These are phyloP conservation scores for Aspergillus fructus DNA, from an alignment of 2,329 filamentous ascomycete genomes.

Conservation along the genomic window DNA sequence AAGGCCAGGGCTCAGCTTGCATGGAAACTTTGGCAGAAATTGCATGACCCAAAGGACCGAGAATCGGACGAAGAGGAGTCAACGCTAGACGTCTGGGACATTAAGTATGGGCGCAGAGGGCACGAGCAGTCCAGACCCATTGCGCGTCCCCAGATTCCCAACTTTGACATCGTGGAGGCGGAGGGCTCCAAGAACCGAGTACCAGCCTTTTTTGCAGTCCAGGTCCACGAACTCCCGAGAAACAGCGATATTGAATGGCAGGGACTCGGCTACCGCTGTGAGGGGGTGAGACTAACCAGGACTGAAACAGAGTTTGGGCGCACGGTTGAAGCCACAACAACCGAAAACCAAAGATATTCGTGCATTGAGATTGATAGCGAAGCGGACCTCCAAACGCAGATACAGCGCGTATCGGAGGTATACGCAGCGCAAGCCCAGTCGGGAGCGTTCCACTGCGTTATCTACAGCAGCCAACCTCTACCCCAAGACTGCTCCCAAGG, in stretches of 20 bases:
- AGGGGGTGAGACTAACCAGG: constrained; percentile 25
- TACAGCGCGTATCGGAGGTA: constrained; percentile 25
- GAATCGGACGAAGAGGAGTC: constrained; percentile 41
- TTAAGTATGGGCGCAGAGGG: constrained; percentile 57
- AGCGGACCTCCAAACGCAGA: constrained; percentile 21
- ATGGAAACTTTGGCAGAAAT: constrained; percentile 47
- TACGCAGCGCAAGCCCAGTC: constrained; percentile 13
- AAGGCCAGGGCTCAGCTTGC: constrained; percentile 38
- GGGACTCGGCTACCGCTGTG: constrained; percentile 58
- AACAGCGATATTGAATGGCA: constrained; percentile 81
- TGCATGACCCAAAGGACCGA: constrained; percentile 25
- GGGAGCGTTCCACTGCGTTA: constrained; percentile 25
- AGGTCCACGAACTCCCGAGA: constrained; percentile 75
- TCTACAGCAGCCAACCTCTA: constrained; percentile 37
- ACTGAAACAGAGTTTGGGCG: constrained; percentile 16
- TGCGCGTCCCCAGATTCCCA: constrained; percentile 22
- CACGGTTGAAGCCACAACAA: constrained; percentile 23
- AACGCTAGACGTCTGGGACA: constrained; percentile 49
- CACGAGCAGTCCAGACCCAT: constrained; percentile 32
- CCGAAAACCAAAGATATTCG: constrained; percentile 26
- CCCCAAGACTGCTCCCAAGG: constrained; percentile 24
- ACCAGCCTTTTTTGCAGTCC: constrained; percentile 71
- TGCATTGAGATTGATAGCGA: constrained; percentile 31
- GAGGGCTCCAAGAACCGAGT: constrained; percentile 26
- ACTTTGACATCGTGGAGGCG: constrained; percentile 27